Evolutionary conservation across 202 grass and related monocot species (phyloP), one percentile per base, ranked within the genome.

Genomic region (Schoenoplectus triqueter): DNA sequence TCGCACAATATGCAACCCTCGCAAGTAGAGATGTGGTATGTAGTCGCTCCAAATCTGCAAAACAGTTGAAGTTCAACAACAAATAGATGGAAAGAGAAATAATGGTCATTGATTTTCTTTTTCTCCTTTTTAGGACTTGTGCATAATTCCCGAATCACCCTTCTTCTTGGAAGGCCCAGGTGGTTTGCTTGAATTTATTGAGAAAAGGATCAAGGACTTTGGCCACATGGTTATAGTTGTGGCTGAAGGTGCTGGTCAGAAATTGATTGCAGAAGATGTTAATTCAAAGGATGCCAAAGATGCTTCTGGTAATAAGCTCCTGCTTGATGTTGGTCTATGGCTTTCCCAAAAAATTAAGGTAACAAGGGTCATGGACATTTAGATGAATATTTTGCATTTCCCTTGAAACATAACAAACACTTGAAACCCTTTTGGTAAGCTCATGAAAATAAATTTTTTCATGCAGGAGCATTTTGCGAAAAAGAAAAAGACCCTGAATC

Each of bases 221-320:
- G 93, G 93, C 10, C 95, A 98, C 84, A 98, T 98, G 95, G 95
- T 98, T 67, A 95, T 98, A 66, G 95, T 98, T 66, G 89, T 98
- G 80, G 95, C 95, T 55, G 95, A 98, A 89, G 95, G 95, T 86
- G 95, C 95, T 42, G 95, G 95, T 63, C 95, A 98, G 84, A 87
- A 95, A 44, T 81, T 98, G 69, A 93, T 98, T 50, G 86, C 84
- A 10, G 87, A 98, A 89, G 91, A 88, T 42, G 89, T 95, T 87
- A 86, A 87, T 40, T 84, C 86, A 73, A 93, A 87, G 85, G 88
- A 84, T 56, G 21, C 52, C 44, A 64, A 92, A 88, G 95, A 98
- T 80, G 91, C 91, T 73, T 95, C 95, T 69, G 95, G 95, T 78
- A 98, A 98, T 52, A 87, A 88, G 31, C 84, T 95, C 19, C 91